phyloP scores from a whole-genome alignment of 139 green algal genomes.

The Picochlorum sp. region DNA sequence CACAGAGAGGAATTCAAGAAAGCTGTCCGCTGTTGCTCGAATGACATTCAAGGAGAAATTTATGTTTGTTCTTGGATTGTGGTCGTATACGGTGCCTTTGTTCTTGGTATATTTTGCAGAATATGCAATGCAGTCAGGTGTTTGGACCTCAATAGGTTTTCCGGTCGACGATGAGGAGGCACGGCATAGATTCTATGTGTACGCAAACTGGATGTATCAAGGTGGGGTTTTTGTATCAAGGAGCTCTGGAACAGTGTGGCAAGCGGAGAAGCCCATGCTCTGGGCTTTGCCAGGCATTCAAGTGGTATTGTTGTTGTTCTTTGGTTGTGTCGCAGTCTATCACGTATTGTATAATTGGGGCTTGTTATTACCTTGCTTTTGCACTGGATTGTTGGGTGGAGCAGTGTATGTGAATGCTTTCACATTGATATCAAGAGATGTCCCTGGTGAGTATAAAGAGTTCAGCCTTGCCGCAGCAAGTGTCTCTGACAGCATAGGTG shows the following conservation, averaged over 20 bases:
- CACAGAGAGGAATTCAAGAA: conserved; percentile 2
- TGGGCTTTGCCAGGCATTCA: conserved; percentile 53
- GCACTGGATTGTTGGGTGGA: conserved; percentile 47
- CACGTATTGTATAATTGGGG: conserved; percentile 40
- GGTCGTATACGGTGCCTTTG: conserved; percentile 52
- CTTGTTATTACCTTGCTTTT: conserved; percentile 40
- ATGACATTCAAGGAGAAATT: conserved; percentile 28
- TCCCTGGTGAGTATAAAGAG: conserved; percentile 28
- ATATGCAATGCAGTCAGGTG: conserved; percentile 55
- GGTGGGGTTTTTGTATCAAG: conserved; percentile 52
- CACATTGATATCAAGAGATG: conserved; percentile 36
- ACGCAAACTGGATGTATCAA: conserved; percentile 46
- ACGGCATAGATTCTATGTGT: conserved; percentile 45
- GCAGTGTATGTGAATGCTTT: conserved; percentile 62
- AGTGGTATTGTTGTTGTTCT: conserved; percentile 44
- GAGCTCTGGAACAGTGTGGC: conserved; percentile 46
- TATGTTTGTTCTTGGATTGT: conserved; percentile 21
- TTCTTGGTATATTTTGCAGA: conserved; percentile 52
- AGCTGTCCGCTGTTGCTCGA: neutral
- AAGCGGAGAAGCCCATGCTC: conserved; percentile 24
- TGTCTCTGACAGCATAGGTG: conserved; percentile 47
- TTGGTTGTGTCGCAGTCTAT: conserved; percentile 26
- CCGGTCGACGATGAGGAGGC: conserved; percentile 28
- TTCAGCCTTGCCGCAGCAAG: conserved; percentile 47
- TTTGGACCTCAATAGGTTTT: conserved; percentile 55